Evolutionary conservation across 139 green algal species (phyloP), one percentile per base, ranked within the genome.

Genomic region (Picochlorum sp.): DNA sequence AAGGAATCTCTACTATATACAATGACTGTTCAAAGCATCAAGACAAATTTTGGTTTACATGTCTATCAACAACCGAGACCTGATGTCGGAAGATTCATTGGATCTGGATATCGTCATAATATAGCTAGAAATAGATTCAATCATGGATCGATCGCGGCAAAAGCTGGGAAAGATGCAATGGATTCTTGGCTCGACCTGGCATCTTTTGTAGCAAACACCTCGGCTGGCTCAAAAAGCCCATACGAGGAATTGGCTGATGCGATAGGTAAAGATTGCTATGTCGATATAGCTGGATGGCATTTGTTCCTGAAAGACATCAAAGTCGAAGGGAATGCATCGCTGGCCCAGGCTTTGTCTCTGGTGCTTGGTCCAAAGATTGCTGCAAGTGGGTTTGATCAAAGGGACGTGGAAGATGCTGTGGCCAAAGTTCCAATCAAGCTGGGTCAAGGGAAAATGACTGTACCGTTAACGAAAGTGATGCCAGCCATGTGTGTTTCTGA

Each of bases 261-360:
- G 30, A 53, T 53, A 57, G 57, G 36, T 9, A 20, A 52, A 32
- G 35, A 55, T 39, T 51, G 47, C 33, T 73, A 73, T 20, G 39
- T 68, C 9, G 66, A 73, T 28, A 31, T 73, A 20, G 22, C 41
- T 18, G 66, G 66, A 57, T 73, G 66, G 66, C 66, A 73, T 59
- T 39, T 73, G 50, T 73, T 41, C 49, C 9, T 60, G 2, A 64
- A 69, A 33, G 66, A 73, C 30, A 50, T 73, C 4, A 64, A 64
- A 50, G 28, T 73, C 29, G 57, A 35, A 37, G 60, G 60, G 22
- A 12, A 44, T 1, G 7, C 58, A 10, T 59, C 37, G 14, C 24
- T 73, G 40, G 66, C 66, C 7, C 49, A 68, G 31, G 66, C 14
- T 13, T 33, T 73, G 37, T 59, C 59, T 13, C 16, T 26, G 12